Base-by-base conservation (phyloP, 2,329 filamentous ascomycete species). In the Teratosphaeria destructans region DNA sequence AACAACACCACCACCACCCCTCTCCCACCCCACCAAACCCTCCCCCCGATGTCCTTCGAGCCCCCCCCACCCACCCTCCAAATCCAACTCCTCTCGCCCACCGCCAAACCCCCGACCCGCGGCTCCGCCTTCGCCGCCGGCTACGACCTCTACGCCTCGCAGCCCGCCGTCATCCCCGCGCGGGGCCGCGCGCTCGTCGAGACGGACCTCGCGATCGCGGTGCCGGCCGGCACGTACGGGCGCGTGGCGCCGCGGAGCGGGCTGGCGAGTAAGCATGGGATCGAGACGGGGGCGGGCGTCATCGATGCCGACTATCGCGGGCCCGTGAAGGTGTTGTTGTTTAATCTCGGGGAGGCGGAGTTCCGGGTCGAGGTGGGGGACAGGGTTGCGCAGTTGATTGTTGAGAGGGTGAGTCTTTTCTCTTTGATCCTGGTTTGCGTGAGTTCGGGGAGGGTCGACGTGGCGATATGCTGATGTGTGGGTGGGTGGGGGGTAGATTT, bases 251-350 rank as follows among this genome's bases (percentile, higher is more conserved):
- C 67, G 52, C 43, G 67, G 53, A 71, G 67, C 60, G 68, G 64
- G 39, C 61, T 68, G 60, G 69, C 65, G 59, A 70, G 63, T 62
- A 99, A 99, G 79, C 85, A 97, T 78, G 94, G 92, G 77, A 97
- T 99, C 73, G 91, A 96, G 74, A 94, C 89, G 0, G 91, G 95
- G 63, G 94, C 94, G 0, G 94, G 94, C 58, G 94, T 99, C 64
- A 97, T 99, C 68, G 94, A 99, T 75, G 92, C 93, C 37, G 94
- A 99, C 76, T 99, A 99, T 79, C 84, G 94, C 39, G 94, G 94
- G 23, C 89, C 89, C 66, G 87, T 99, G 69, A 96, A 95, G 80
- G 88, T 99, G 29, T 81, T 99, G 66, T 83, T 99, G 57, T 97
- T 97, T 76, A 99, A 99, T 78, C 87, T 95, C 74, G 82, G 82